Evolutionary conservation across 2,329 filamentous ascomycete species (phyloP), one percentile per base, ranked within the genome.

Genomic region (Plectosphaerella sp.): DNA sequence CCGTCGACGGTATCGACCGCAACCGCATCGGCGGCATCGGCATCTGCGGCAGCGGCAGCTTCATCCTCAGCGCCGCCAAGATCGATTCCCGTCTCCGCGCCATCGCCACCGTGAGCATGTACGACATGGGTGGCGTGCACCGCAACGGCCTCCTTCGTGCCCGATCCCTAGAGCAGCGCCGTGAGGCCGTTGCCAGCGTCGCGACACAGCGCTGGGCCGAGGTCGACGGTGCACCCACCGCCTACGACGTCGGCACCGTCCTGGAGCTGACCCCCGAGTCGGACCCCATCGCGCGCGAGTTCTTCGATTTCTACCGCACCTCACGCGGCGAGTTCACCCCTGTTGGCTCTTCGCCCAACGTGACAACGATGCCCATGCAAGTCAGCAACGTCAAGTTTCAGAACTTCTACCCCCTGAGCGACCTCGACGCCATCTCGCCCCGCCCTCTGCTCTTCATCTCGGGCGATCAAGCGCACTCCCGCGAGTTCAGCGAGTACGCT

Each of bases 41-140:
- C 12, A 64, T 67, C 48, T 67, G 64, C 39, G 64, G 60, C 35
- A 66, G 64, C 39, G 64, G 63, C 24, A 59, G 56, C 5, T 67
- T 60, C 41, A 49, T 65, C 9, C 63, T 71, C 54, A 66, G 64
- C 51, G 68, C 68, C 1, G 67, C 68, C 3, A 69, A 69, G 52
- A 62, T 68, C 15, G 55, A 64, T 54, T 50, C 58, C 0, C 64
- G 62, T 7, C 49, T 66, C 18, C 52, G 52, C 42, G 52, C 52
- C 50, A 59, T 58, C 10, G 59, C 56, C 1, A 59, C 63, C 1
- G n/a, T 50, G 4, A 54, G 52, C 42, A 54, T 54, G 52, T 54
- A 54, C 37, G 52, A 52, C 36, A 54, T 54, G 50, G 52, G 52
- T 8, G 35, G 47, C 2, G 47, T 4, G 35, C 12, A 35, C 28